A percentile compares a stretch with the other conserved stretches of the same genome.
Conservation (phyloP, 805 yeast genomes). For the Yamadazyma sp. region DNA sequence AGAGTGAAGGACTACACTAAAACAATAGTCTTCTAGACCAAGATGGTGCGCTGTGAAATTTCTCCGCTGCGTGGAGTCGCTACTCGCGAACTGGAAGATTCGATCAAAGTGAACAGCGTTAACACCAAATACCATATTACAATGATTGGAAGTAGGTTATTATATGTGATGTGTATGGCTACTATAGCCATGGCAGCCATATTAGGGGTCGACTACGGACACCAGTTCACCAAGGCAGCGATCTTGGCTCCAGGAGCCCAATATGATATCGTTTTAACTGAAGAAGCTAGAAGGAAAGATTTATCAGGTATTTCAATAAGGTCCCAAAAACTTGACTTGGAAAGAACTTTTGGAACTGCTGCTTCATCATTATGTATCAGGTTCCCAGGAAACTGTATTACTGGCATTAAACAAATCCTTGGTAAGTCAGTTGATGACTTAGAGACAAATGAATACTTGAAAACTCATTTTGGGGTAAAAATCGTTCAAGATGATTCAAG, state of each 20-base stretch:
- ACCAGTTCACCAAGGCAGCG: constrained; percentile 81
- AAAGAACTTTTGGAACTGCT: constrained; percentile 76
- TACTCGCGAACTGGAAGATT: too few species aligned
- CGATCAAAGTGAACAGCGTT: too few species aligned
- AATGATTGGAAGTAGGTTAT: too few species aligned
- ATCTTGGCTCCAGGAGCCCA: constrained; percentile 88
- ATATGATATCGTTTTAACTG: constrained; percentile 82
- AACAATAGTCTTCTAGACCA: too few species aligned
- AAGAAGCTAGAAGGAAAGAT: constrained; percentile 91
- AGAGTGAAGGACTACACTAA: too few species aligned
- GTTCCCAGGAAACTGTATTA: constrained; percentile 66
- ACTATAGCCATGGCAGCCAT: constrained; percentile 52
- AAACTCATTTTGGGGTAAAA: constrained; percentile 60
- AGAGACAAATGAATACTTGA: constrained; percentile 44
- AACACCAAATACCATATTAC: too few species aligned
- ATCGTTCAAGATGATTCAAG: constrained; percentile 36
- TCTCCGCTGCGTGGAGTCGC: too few species aligned
- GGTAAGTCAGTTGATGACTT: constrained; percentile 57
- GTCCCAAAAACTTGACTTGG: constrained; percentile 44
- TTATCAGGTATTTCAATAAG: constrained; percentile 72
- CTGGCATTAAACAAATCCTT: constrained; percentile 66
- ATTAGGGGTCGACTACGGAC: constrained; percentile 86
- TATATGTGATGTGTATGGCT: constrained; percentile 9
- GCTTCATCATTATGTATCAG: constrained; percentile 68
- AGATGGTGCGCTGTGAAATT: too few species aligned